Base-by-base conservation (phyloP, 2,329 filamentous ascomycete species). In the Penicillium sp. region DNA sequence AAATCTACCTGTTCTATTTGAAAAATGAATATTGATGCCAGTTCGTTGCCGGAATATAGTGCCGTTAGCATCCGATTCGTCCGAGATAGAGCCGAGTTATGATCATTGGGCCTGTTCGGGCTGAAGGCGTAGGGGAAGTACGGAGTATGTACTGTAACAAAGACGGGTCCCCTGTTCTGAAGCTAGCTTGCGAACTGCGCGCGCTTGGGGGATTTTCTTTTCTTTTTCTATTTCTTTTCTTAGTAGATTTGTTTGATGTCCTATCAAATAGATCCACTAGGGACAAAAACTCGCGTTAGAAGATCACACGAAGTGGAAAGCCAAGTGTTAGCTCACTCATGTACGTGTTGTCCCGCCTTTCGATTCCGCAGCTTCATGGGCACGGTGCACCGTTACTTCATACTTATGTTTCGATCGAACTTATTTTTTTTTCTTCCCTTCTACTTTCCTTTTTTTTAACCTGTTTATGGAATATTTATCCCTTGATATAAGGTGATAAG, bases 311-410 rank as follows among this genome's bases (percentile, higher is more conserved):
- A 37, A 37, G 33, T 3, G 7, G 35, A 19, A 19, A 39, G 39
- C 39, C n/a, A 42, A 23, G 21, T 42, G 33, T 42, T 50, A 23
- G 48, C 5, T 27, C 31, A 37, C 5, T 27, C 31, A 37, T 50
- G 48, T 50, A 50, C 23, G 48, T 50, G 48, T 39, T 50, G 48
- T 39, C 48, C 39, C n/a, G 39, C 39, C 39, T 42, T 42, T 23
- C 10, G 19, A 25, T 37, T 53, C 51, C 31, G 59, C 57, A 57
- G 54, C 53, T 60, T 57, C 58, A 37, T 25, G 48, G 35, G 48
- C 48, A 50, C 48, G 48, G 48, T 50, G 48, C 48, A 50, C 48
- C 33, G 33, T 50, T 37, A 33, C 47, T 49, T 35, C 46, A 35
- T 50, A 50, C 47, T 39, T 50, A 50, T 49, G 46, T 45, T 25